phyloP scores from a whole-genome alignment of 768 basidiomycete species.

The Lepiota brunneoincarnata region DNA sequence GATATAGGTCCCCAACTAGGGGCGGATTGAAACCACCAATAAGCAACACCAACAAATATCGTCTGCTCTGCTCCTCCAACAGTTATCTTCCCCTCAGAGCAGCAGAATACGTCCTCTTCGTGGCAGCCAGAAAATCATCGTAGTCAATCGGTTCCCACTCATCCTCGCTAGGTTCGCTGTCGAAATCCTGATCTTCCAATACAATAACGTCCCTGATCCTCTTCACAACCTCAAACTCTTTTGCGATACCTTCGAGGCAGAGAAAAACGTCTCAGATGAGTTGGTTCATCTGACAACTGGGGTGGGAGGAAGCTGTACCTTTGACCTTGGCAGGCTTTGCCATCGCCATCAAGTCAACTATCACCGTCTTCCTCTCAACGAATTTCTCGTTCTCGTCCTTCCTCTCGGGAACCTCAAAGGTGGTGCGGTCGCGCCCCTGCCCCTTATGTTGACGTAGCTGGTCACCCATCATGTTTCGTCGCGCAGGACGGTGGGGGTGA shows the following conservation, averaged over 20 bases:
- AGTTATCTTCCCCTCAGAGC: constrained; percentile 2
- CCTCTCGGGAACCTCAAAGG: neutral
- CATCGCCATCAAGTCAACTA: constrained; percentile 10
- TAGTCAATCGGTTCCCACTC: constrained; percentile 6
- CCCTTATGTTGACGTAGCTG: neutral
- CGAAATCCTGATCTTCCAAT: neutral
- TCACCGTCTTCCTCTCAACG: neutral
- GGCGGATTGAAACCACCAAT: too few relatives aligned
- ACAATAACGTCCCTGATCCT: constrained; percentile 6
- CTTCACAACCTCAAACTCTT: constrained; percentile 7
- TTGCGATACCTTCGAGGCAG: constrained; percentile 1
- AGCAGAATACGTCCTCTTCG: constrained; percentile 5
- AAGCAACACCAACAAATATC: too few relatives aligned
- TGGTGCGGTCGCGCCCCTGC: too few relatives aligned
- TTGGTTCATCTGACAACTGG: neutral
- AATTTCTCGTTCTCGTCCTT: neutral
- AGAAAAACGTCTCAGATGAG: neutral
- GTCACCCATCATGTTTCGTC: neutral
- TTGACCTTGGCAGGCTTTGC: constrained; percentile 11
- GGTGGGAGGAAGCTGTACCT: neutral
- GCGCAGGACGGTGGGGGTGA: neutral
- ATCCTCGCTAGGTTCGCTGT: neutral
- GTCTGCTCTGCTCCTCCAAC: too few relatives aligned
- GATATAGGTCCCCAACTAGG: too few relatives aligned
- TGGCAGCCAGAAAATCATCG: neutral